Evolutionary conservation across 2,329 filamentous ascomycete species (phyloP).

Genomic region (Arthrobotrys sphaeroides): DNA sequence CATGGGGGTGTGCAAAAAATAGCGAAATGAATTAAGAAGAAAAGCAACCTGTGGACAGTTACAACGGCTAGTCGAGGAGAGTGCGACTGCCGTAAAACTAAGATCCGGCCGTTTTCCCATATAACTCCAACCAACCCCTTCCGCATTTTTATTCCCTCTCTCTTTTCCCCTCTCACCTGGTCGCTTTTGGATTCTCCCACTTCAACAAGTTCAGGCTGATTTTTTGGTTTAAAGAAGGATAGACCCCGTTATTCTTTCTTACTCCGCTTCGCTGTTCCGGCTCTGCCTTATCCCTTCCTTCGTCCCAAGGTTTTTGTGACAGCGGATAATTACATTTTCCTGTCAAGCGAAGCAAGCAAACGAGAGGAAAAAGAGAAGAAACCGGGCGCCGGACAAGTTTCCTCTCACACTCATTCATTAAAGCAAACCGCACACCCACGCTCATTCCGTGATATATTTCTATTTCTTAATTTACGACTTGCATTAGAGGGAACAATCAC

Average conservation of each 20-base stretch:
- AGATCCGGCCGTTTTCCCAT: conserved; percentile 30
- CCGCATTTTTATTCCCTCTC: conserved; percentile 15
- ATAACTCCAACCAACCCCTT: conserved; percentile 34
- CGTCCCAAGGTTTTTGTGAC: conserved; percentile 17
- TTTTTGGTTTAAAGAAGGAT: not conserved
- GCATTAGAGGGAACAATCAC: not conserved
- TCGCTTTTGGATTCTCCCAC: conserved; percentile 4
- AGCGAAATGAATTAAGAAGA: conserved; percentile 1
- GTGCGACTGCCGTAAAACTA: not conserved
- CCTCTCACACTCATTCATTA: conserved; percentile 19
- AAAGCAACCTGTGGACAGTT: no score
- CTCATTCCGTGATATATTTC: conserved; percentile 15
- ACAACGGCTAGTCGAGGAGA: no score
- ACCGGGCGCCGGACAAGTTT: not conserved
- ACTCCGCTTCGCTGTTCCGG: conserved; percentile 30
- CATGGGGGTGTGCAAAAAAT: not conserved
- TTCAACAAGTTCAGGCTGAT: conserved; percentile 41
- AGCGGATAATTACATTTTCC: conserved; percentile 42
- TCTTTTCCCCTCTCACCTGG: conserved; percentile 14
- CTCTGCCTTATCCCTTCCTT: no score
- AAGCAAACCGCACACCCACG: not conserved
- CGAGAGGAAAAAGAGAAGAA: not conserved
- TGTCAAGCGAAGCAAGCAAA: conserved; percentile 9
- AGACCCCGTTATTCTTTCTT: not conserved
- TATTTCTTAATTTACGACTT: conserved; percentile 26